These are phyloP conservation scores for Arthrobotrys megalospora DNA, from an alignment of 2,329 filamentous ascomycete genomes.

Conservation along the genomic window DNA sequence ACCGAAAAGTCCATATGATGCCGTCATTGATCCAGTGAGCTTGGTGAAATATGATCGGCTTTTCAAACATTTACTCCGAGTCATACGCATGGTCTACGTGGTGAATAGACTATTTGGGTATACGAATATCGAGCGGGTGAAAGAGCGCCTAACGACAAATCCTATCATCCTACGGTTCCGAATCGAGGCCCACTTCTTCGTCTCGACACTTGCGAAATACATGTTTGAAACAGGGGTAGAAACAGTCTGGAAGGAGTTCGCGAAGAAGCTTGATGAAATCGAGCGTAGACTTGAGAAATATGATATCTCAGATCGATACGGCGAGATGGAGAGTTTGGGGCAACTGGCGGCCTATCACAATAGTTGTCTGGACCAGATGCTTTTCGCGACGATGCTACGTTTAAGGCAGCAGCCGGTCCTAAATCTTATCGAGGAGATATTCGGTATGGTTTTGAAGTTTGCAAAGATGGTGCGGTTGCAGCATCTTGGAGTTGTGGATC, in stretches of 20 bases:
- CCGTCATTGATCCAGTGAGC: conserved; percentile 79
- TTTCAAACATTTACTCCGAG: conserved; percentile 83
- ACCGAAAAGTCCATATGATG: conserved; percentile 78
- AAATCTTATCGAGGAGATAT: conserved; percentile 82
- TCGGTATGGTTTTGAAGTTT: conserved; percentile 80
- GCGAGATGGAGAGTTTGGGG: conserved; percentile 73
- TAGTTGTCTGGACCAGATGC: conserved; percentile 80
- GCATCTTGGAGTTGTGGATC: conserved; percentile 34
- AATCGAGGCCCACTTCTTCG: conserved; percentile 84
- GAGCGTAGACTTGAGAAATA: conserved; percentile 67
- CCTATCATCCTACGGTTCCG: conserved; percentile 75
- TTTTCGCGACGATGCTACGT: conserved; percentile 80
- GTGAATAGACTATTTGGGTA: conserved; percentile 75
- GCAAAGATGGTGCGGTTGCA: conserved; percentile 68
- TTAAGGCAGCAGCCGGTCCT: conserved; percentile 82
- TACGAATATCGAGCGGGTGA: conserved; percentile 37
- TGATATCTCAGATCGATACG: conserved; percentile 55
- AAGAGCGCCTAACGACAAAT: conserved; percentile 62
- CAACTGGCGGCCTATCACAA: conserved; percentile 74
- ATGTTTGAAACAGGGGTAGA: conserved; percentile 84
- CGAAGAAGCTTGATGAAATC: conserved; percentile 75
- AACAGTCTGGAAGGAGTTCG: conserved; percentile 80
- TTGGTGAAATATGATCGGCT: conserved; percentile 87
- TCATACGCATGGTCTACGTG: conserved; percentile 84
- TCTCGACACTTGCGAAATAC: conserved; percentile 80